Conservation (phyloP, 495 filamentous ascomycete species). For the Trichocladium antarcticum region DNA sequence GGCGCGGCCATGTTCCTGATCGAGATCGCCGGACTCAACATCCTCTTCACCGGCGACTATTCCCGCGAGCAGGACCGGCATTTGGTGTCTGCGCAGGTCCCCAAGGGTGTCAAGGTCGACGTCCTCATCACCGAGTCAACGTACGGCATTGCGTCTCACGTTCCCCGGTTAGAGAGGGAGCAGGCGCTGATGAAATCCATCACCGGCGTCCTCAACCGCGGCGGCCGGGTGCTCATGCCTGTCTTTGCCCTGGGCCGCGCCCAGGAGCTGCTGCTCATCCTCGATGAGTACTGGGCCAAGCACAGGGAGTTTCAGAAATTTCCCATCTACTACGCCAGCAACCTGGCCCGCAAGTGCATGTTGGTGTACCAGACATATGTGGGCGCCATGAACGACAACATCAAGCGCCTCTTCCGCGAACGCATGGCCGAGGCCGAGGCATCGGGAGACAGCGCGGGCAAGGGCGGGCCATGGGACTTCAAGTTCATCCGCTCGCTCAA, state of each 20-base stretch:
- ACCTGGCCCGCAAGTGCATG: slow-evolving; percentile 93
- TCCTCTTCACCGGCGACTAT: slow-evolving; percentile 96
- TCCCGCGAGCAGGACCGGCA: slow-evolving; percentile 89
- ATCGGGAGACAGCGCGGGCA: slow-evolving; percentile 53
- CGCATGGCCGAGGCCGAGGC: slow-evolving; percentile 79
- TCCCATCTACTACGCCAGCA: slow-evolving; percentile 94
- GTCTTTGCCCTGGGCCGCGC: slow-evolving; percentile 91
- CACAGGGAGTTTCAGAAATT: slow-evolving; percentile 77
- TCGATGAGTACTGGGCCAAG: slow-evolving; percentile 92
- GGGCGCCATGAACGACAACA: slow-evolving; percentile 96
- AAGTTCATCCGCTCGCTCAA: slow-evolving; percentile 81
- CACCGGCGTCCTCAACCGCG: slow-evolving; percentile 76
- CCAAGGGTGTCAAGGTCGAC: slow-evolving; percentile 75
- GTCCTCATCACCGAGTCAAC: slow-evolving; percentile 96
- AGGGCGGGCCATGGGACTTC: slow-evolving; percentile 93
- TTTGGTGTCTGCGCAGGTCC: slow-evolving; percentile 82
- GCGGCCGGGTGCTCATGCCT: slow-evolving; percentile 85
- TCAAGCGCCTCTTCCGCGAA: slow-evolving; percentile 79
- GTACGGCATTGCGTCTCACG: slow-evolving; percentile 85
- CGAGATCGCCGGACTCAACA: slow-evolving; percentile 89
- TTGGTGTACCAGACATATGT: slow-evolving; percentile 97
- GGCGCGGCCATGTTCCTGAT: slow-evolving; percentile 98
- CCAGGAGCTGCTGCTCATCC: slow-evolving; percentile 84
- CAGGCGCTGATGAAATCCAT: slow-evolving; percentile 89
- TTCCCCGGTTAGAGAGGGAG: slow-evolving; percentile 81